phyloP scores from a whole-genome alignment of 805 yeast species.

The Candida mattraensis region DNA sequence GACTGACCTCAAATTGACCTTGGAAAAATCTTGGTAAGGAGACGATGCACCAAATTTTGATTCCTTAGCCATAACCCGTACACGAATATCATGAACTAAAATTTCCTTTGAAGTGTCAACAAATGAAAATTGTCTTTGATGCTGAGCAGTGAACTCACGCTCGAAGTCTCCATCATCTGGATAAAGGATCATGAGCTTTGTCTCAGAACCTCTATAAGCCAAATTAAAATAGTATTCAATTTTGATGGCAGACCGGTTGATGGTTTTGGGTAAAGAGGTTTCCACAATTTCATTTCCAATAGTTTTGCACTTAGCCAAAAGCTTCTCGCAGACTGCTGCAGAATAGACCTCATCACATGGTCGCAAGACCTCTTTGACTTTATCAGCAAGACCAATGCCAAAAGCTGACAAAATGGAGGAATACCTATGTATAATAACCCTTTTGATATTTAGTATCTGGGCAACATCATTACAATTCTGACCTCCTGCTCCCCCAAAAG shows the following conservation, averaged over 20 bases:
- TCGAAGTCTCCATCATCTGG: conserved; percentile 34
- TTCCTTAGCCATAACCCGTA: conserved; percentile 2
- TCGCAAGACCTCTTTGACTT: conserved; percentile 33
- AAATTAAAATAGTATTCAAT: conserved; percentile 55
- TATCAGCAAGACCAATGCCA: conserved; percentile 67
- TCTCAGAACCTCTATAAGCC: conserved; percentile 80
- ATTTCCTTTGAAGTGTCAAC: conserved; percentile 51
- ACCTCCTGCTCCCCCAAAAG: conserved; percentile 91
- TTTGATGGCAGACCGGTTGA: conserved; percentile 9
- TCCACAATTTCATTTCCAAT: conserved; percentile 14
- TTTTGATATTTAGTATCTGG: conserved; percentile 58
- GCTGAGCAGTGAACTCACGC: conserved; percentile 48
- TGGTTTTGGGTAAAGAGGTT: conserved; percentile 27
- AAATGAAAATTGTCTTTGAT: conserved; percentile 68
- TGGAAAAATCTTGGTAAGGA: conserved; percentile 27
- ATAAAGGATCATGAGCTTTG: conserved; percentile 61
- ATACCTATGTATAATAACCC: conserved; percentile 69
- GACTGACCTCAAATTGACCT: conserved; percentile 74
- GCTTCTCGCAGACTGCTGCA: conserved; percentile 9
- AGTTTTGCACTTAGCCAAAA: conserved; percentile 15
- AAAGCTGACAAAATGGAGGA: conserved; percentile 41
- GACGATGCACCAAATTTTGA: conserved; percentile 11
- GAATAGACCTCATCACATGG: conserved; percentile 25
- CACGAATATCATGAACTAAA: conserved; percentile 58
- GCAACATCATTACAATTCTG: conserved; percentile 80